Evolutionary conservation across 2,329 filamentous ascomycete species (phyloP), one percentile per base, ranked within the genome.

Genomic region (Paraphoma chrysanthemicola): DNA sequence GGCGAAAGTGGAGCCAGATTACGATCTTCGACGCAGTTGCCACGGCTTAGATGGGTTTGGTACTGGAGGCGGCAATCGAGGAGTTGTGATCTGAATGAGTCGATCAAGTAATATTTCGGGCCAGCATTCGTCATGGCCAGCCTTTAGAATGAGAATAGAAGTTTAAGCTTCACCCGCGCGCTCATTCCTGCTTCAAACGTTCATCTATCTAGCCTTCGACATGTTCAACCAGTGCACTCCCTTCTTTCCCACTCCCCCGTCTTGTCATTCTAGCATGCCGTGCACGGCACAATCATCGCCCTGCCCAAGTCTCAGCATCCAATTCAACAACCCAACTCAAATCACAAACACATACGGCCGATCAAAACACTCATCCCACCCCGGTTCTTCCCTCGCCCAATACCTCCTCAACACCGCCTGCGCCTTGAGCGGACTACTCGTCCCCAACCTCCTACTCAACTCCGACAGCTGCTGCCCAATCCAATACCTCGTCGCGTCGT

Each of bases 351-450:
- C 65, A 38, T 69, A 66, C 49, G 67, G 56, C 42, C 56, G 31
- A 46, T 69, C 59, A 46, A 73, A 74, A 46, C 71, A 74, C 30
- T 66, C 67, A 17, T 73, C 69, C 70, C 71, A 72, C 7, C 67
- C 68, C 8, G 52, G 42, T 31, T 59, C 50, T 14, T 48, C 60
- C 12, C 56, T 64, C 42, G 53, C 33, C 71, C 72, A 73, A 42
- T 70, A 74, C 23, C 58, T 58, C 29, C 44, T 57, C 55, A 74
- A 31, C 16, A 68, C 59, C 2, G 56, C 58, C 18, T 60, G 52
- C 29, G 66, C 65, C 33, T 68, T 67, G 28, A 72, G 36, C 3
- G 69, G 68, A 38, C 60, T 57, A 9, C 57, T 67, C 6, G 64
- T 64, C 1, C 72, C 71, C 14, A 64, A 38, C 8, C 55, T 18